A percentile compares a stretch with the other conserved stretches of the same genome.
Conservation (phyloP, 257 asterid species). For the Primulina tabacum region DNA sequence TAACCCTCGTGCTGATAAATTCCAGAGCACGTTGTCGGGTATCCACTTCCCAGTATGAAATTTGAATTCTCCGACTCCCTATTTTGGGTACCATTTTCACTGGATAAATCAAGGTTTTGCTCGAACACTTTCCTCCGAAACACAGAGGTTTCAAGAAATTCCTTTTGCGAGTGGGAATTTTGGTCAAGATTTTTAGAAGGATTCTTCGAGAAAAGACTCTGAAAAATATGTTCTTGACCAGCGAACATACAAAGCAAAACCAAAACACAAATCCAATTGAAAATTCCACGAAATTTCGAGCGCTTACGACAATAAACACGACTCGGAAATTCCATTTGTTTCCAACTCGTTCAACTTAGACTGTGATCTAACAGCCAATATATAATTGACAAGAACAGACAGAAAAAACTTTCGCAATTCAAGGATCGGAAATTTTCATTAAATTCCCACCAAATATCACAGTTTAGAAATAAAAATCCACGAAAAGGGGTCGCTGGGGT, state of each 20-base stretch:
- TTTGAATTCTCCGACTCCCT: neutral
- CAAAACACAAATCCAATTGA: conserved; percentile 44
- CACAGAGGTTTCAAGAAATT: conserved; percentile 16
- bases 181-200: conserved; percentile 22
- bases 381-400: conserved; percentile 5
- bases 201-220: conserved; percentile 28
- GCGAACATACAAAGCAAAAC: conserved; percentile 42
- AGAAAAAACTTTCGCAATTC: neutral
- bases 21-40: conserved; percentile 45
- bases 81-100: neutral
- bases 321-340: conserved; percentile 36
- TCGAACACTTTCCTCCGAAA: conserved; percentile 37
- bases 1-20: conserved; percentile 49
- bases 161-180: neutral
- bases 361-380: conserved; percentile 8
- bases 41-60: conserved; percentile 21
- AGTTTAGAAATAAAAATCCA: neutral
- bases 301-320: conserved; percentile 24
- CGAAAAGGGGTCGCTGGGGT: neutral
- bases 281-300: conserved; percentile 49
- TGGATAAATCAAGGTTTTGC: conserved; percentile 19
- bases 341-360: conserved; percentile 14
- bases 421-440: neutral
- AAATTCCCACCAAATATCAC: neutral
- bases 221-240: conserved; percentile 29